phyloP scores from a whole-genome alignment of 805 yeast species.

The Metschnikowia anglica region DNA sequence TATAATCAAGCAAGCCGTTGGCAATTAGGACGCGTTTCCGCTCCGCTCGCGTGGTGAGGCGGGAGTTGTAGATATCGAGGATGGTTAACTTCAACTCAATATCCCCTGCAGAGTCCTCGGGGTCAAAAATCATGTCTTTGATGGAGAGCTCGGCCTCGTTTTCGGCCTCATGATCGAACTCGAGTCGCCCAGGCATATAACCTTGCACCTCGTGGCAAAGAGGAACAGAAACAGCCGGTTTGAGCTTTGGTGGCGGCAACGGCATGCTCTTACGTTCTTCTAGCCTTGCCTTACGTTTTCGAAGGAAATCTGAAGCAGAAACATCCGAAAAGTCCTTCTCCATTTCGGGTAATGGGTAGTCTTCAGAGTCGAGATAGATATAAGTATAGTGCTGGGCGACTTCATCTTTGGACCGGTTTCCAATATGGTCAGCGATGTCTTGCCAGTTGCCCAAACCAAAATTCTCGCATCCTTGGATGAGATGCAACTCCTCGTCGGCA shows the following conservation, averaged over 20 bases:
- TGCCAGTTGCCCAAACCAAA: constrained; percentile 97
- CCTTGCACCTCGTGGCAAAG: constrained; percentile 97
- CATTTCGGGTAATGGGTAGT: constrained; percentile 89
- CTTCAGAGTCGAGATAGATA: constrained; percentile 63
- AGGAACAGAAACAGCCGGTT: constrained; percentile 90
- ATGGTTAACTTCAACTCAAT: constrained; percentile 86
- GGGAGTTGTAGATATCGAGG: constrained; percentile 83
- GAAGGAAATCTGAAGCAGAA: constrained; percentile 66
- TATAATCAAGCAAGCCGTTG: constrained; percentile 79
- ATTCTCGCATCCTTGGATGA: constrained; percentile 89
- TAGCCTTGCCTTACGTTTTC: constrained; percentile 63
- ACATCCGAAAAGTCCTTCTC: constrained; percentile 61
- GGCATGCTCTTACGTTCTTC: constrained; percentile 73
- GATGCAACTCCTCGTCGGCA: constrained; percentile 90
- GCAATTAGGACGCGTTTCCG: constrained; percentile 78
- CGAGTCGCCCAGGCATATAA: constrained; percentile 97
- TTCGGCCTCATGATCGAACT: constrained; percentile 94
- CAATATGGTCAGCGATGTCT: constrained; percentile 95
- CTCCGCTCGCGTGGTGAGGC: constrained; percentile 90
- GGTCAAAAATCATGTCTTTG: constrained; percentile 93
- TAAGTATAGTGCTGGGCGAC: constrained; percentile 79
- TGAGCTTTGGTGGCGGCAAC: constrained; percentile 77
- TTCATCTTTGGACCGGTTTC: constrained; percentile 88
- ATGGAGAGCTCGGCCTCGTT: constrained; percentile 94
- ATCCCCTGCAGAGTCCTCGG: constrained; percentile 85